Evolutionary conservation across 2,329 filamentous ascomycete genomes (phyloP).

Genomic region (Apiospora hydei): DNA sequence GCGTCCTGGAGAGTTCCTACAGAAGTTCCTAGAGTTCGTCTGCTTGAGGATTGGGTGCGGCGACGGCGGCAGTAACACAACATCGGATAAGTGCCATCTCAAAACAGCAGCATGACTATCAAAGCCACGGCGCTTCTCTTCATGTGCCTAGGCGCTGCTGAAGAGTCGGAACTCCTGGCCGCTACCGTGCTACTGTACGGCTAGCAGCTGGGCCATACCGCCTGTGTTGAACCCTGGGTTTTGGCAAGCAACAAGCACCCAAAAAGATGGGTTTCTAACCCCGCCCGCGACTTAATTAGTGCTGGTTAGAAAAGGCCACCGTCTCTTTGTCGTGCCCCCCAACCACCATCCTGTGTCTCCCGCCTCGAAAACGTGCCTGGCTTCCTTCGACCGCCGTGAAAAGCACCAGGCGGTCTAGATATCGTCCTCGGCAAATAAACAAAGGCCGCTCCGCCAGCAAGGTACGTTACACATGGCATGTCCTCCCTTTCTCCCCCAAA

Average conservation of each 20-base stretch:
- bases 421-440: conserved; percentile 9
- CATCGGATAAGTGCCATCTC: conserved; percentile 16
- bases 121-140: conserved; percentile 1
- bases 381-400: not conserved
- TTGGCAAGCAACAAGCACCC: conserved; percentile 20
- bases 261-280: conserved; percentile 13
- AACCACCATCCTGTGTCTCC: not conserved
- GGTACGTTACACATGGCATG: not conserved
- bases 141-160: conserved; percentile 6
- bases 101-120: conserved; percentile 11
- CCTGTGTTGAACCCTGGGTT: conserved; percentile 11
- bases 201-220: conserved; percentile 1
- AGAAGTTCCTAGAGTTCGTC: not conserved
- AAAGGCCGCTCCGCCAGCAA: conserved; percentile 19
- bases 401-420: conserved; percentile 18
- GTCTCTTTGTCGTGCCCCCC: conserved; percentile 14
- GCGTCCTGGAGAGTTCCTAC: not conserved
- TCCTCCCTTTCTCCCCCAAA: not conserved
- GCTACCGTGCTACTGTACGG: not conserved
- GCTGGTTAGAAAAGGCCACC: conserved; percentile 20
- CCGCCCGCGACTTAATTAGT: conserved; percentile 14
- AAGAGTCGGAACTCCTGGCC: not conserved
- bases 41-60: conserved; percentile 1
- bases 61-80: conserved; percentile 6
- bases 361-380: conserved; percentile 12